Percentiles rank a stretch among this genome's conserved stretches.
phyloP scores from a whole-genome alignment of 129 eudicot genomes.

The Helianthus annuus region HanXRQr2.0-SUNRISE NC_035437.2:164031998-164032497 shows the following conservation, averaged over 20 bases:
- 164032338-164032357: slow-evolving; percentile 84
- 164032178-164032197: slow-evolving; percentile 87
- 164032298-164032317: background rate
- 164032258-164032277: slow-evolving; percentile 14
- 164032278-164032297: slow-evolving; percentile 5
- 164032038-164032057: background rate
- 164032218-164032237: slow-evolving; percentile 86
- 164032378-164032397: slow-evolving; percentile 88
- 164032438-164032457: slow-evolving; percentile 49
- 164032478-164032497: slow-evolving; percentile 34
- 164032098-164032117: background rate
- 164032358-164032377: slow-evolving; percentile 90
- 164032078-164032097: slow-evolving; percentile 9
- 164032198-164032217: slow-evolving; percentile 81
- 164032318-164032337: slow-evolving; percentile 75
- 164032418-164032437: slow-evolving; percentile 57
- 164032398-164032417: slow-evolving; percentile 65
- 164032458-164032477: slow-evolving; percentile 48
- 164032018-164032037: slow-evolving; percentile 8
- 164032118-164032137: slow-evolving; percentile 60
- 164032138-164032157: slow-evolving; percentile 86
- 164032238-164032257: slow-evolving; percentile 72
- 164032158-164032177: slow-evolving; percentile 80
- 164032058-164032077: slow-evolving; percentile 7
- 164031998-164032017: background rate